A percentile compares a stretch with the other conserved stretches of the same genome.
phyloP scores from a whole-genome alignment of 805 yeast genomes.

The Nakazawaea anatomiae region DNA sequence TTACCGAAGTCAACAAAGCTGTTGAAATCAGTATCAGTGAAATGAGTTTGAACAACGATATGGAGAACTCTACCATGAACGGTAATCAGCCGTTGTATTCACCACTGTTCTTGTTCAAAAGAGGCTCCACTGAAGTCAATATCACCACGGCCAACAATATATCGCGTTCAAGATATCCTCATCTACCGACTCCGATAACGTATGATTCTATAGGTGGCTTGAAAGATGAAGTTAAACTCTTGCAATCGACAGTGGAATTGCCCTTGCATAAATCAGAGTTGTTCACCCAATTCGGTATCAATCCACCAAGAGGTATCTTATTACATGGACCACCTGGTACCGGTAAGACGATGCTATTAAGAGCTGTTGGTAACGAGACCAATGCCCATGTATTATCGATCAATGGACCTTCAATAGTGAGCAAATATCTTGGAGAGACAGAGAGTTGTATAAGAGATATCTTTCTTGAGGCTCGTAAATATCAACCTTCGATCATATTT shows the following conservation, averaged over 20 bases:
- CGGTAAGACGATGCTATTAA: slow-evolving; percentile 85
- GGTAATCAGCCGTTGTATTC: slow-evolving; percentile 27
- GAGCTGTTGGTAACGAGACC: slow-evolving; percentile 72
- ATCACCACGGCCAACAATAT: slow-evolving; percentile 9
- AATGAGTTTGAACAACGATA: slow-evolving; percentile 23
- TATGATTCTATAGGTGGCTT: slow-evolving; percentile 78
- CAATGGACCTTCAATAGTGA: slow-evolving; percentile 87
- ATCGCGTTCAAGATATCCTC: slow-evolving; percentile 31
- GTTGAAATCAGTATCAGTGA: slow-evolving; percentile 22
- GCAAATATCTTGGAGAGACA: slow-evolving; percentile 92
- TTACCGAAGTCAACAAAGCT: slow-evolving; percentile 5
- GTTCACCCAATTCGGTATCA: slow-evolving; percentile 78
- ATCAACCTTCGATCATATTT: slow-evolving; percentile 82
- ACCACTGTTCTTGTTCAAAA: slow-evolving; percentile 42
- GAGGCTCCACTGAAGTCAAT: slow-evolving; percentile 16
- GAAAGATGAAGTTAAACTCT: slow-evolving; percentile 47
- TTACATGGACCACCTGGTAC: slow-evolving; percentile 98
- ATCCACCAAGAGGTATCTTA: slow-evolving; percentile 89
- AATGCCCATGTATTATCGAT: slow-evolving; percentile 82
- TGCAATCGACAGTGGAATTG: slow-evolving; percentile 66
- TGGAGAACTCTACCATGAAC: not conserved
- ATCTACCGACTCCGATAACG: slow-evolving; percentile 33
- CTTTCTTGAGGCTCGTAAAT: slow-evolving; percentile 78
- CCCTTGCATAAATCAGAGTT: slow-evolving; percentile 76
- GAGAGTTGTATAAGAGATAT: slow-evolving; percentile 78